These are phyloP conservation scores for Aureobasidium sp. DNA, from an alignment of 2,329 filamentous ascomycete genomes.

Conservation along the genomic window DNA sequence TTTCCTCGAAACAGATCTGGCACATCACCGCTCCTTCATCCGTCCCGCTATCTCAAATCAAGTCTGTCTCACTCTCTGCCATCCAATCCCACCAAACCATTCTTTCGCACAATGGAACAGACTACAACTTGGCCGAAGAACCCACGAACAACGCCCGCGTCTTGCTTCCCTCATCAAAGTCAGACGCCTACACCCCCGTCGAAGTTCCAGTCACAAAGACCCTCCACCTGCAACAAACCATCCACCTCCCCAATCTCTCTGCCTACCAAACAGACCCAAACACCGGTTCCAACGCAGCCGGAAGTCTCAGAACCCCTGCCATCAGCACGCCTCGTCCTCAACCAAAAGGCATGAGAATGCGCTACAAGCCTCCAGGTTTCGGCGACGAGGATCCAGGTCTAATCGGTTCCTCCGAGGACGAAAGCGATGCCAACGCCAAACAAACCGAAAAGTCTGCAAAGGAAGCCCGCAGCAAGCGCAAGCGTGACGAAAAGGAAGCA, in stretches of 20 bases:
- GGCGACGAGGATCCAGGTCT: constrained; percentile 37
- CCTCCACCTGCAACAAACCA: constrained; percentile 58
- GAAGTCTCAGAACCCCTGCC: constrained; percentile 40
- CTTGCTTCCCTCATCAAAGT: constrained; percentile 22
- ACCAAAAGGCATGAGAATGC: constrained; percentile 59
- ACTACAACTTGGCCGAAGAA: constrained; percentile 41
- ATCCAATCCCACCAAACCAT: constrained; percentile 47
- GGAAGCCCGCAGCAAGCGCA: constrained; percentile 30
- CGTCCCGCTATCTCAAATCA: constrained; percentile 60
- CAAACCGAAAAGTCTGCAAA: constrained; percentile 19
- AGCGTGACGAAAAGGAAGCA: constrained; percentile 28
- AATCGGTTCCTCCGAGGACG: constrained; percentile 38
- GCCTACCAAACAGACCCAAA: constrained; percentile 35
- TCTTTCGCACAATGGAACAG: constrained; percentile 55
- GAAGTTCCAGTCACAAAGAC: constrained; percentile 49
- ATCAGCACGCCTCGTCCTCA: constrained; percentile 54
- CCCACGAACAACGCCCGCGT: constrained; percentile 16
- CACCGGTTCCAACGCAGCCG: constrained; percentile 34
- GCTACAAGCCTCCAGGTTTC: constrained; percentile 60
- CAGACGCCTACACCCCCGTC: constrained; percentile 27
- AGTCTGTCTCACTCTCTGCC: constrained; percentile 56
- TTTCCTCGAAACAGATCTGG: constrained; percentile 69
- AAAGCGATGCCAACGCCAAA: constrained; percentile 25
- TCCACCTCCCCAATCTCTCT: constrained; percentile 44
- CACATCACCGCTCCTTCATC: constrained; percentile 68